These are phyloP conservation scores for Brasilioporus rufonigricans DNA, from an alignment of 768 basidiomycete genomes.

Conservation along the genomic window DNA sequence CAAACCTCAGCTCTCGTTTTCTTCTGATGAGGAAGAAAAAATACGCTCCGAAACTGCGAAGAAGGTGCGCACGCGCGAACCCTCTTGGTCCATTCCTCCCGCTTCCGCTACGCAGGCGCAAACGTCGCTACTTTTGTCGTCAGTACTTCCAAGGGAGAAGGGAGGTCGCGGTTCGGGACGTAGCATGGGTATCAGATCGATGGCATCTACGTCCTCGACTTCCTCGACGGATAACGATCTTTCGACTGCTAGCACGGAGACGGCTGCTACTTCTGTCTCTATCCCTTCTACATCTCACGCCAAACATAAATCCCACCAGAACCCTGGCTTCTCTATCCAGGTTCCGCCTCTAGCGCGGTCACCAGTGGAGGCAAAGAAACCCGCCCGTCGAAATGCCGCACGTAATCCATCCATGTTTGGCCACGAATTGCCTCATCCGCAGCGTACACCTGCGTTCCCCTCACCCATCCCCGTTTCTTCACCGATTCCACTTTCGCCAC, in stretches of 20 bases:
- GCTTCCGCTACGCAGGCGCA: slow-evolving; percentile 20
- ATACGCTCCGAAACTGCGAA: slow-evolving; percentile 56
- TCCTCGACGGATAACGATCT: slow-evolving; percentile 34
- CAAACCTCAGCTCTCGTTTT: slow-evolving; percentile 45
- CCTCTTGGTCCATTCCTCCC: slow-evolving; percentile 30
- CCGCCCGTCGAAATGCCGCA: slow-evolving; percentile 42
- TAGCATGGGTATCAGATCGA: slow-evolving; percentile 21
- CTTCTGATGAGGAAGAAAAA: slow-evolving; percentile 79
- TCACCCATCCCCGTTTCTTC: slow-evolving; percentile 32
- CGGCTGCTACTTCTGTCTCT: slow-evolving; percentile 29
- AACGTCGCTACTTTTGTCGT: slow-evolving; percentile 24
- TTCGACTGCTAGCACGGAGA: slow-evolving; percentile 32
- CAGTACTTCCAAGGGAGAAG: slow-evolving; percentile 11
- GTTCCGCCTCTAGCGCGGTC: slow-evolving; percentile 18
- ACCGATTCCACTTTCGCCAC: slow-evolving; percentile 21
- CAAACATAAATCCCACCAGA: slow-evolving; percentile 25
- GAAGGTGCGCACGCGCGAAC: slow-evolving; percentile 48
- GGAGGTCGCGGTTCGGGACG: slow-evolving; percentile 15
- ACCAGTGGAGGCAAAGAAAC: slow-evolving; percentile 27
- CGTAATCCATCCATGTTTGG: slow-evolving; percentile 69
- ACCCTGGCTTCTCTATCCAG: slow-evolving; percentile 13
- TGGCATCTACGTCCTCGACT: slow-evolving; percentile 26
- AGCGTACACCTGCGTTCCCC: slow-evolving; percentile 32
- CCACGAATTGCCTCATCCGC: slow-evolving; percentile 54
- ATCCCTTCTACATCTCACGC: slow-evolving; percentile 11